phyloP scores from a whole-genome alignment of 2,329 filamentous ascomycete genomes.

The Cladophialophora immunda region DNA sequence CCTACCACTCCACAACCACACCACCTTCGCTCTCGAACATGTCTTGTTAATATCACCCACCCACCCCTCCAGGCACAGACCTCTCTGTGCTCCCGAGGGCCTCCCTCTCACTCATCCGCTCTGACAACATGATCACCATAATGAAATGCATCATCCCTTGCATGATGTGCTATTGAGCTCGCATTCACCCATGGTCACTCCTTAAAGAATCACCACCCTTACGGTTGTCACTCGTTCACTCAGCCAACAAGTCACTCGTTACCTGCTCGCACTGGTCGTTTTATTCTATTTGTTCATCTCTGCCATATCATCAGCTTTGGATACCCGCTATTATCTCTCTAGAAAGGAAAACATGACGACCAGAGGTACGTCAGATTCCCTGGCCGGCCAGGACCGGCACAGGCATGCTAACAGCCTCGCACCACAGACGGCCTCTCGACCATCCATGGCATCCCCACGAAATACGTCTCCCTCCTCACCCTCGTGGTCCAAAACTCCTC shows the following conservation, averaged over 20 bases:
- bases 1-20: neutral
- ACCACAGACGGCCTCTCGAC: constrained; percentile 23
- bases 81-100: constrained; percentile 3
- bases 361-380: constrained; percentile 4
- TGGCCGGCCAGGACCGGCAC: neutral
- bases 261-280: neutral
- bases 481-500: constrained; percentile 40
- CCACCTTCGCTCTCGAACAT: constrained; percentile 3
- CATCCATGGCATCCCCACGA: constrained; percentile 37
- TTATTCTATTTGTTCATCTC: neutral
- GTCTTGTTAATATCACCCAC: constrained; percentile 5
- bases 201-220: constrained; percentile 11
- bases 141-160: constrained; percentile 19
- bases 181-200: constrained; percentile 10
- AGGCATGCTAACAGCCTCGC: constrained; percentile 3
- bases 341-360: constrained; percentile 7
- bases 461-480: constrained; percentile 37
- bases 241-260: constrained; percentile 14
- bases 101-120: neutral
- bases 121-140: constrained; percentile 14
- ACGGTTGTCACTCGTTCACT: constrained; percentile 19
- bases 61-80: constrained; percentile 11
- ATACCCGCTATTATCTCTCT: neutral
- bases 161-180: constrained; percentile 15
- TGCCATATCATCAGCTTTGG: neutral